A percentile compares a stretch with the other conserved stretches of the same genome.
Conservation (phyloP, 2,329 filamentous ascomycete species). For the Fusarium scirpi region DNA sequence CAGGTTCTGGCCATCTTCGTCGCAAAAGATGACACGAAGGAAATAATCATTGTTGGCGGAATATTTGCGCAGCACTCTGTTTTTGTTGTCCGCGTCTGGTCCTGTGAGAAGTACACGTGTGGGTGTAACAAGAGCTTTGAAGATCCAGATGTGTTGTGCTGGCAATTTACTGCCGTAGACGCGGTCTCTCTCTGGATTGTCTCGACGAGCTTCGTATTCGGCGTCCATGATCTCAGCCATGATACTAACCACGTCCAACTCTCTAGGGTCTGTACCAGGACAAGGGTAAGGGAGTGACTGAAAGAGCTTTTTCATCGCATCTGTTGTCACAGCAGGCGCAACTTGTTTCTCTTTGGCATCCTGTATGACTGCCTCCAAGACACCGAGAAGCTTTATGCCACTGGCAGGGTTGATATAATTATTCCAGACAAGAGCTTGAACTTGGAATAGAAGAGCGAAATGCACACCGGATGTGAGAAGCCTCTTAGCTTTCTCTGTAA, state of each 20-base stretch:
- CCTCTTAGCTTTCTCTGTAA: constrained; percentile 30
- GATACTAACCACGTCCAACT: constrained; percentile 57
- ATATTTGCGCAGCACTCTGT: constrained; percentile 77
- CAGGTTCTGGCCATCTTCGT: constrained; percentile 77
- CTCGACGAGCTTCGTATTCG: constrained; percentile 54
- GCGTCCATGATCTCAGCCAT: constrained; percentile 54
- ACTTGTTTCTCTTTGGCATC: constrained; percentile 42
- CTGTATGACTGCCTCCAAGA: constrained; percentile 53
- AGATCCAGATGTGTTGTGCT: constrained; percentile 62
- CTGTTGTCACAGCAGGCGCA: constrained; percentile 59
- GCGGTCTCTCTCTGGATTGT: constrained; percentile 41
- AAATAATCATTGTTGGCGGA: constrained; percentile 71
- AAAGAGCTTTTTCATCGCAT: constrained; percentile 66
- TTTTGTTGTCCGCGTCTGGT: constrained; percentile 75
- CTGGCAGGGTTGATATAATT: constrained; percentile 69
- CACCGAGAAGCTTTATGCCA: constrained; percentile 60
- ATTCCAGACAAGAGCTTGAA: constrained; percentile 73
- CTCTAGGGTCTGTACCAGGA: constrained; percentile 59
- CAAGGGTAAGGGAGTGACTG: constrained; percentile 66
- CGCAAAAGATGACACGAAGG: constrained; percentile 77
- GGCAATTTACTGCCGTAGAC: constrained; percentile 47
- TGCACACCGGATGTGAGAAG: constrained; percentile 49
- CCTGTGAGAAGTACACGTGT: constrained; percentile 68
- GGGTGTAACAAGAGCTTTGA: constrained; percentile 70
- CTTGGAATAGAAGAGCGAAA: constrained; percentile 70